These are phyloP conservation scores for Cruciata laevipes DNA, from an alignment of 257 asterid species.

Conservation along the genomic window DNA sequence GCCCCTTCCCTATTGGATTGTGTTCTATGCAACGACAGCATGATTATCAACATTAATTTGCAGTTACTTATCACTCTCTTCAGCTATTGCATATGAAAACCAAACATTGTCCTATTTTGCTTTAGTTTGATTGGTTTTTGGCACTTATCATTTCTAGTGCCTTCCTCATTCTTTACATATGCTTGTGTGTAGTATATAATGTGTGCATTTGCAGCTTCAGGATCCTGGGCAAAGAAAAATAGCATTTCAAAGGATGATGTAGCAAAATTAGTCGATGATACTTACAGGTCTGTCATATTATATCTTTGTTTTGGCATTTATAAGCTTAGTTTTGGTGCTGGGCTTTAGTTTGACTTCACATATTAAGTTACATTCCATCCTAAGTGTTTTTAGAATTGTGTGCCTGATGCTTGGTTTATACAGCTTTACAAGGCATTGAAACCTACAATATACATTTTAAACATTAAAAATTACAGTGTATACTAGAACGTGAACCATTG, in stretches of 20 bases:
- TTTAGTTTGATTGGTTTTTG: too few species aligned
- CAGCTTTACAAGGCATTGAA: background rate
- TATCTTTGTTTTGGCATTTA: slow-evolving; percentile 3
- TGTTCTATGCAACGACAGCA: background rate
- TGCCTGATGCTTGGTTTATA: background rate
- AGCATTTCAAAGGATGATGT: slow-evolving; percentile 67
- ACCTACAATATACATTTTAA: background rate
- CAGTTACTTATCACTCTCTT: background rate
- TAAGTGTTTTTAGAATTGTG: background rate
- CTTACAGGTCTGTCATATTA: slow-evolving; percentile 50
- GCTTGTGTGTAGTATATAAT: background rate
- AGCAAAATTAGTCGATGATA: slow-evolving; percentile 83
- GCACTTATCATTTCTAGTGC: background rate
- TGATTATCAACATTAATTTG: background rate
- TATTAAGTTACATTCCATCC: background rate
- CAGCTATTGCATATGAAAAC: background rate
- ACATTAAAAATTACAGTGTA: too few species aligned
- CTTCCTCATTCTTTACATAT: background rate
- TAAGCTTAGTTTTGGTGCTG: background rate
- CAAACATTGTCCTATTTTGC: background rate
- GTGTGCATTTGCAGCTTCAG: slow-evolving; percentile 46
- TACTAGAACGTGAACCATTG: too few species aligned
- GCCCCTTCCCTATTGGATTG: background rate
- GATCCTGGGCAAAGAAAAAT: slow-evolving; percentile 67
- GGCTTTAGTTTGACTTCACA: background rate